Base-by-base conservation (phyloP, 805 yeast genomes). In the Clavispora carvajalis region DNA sequence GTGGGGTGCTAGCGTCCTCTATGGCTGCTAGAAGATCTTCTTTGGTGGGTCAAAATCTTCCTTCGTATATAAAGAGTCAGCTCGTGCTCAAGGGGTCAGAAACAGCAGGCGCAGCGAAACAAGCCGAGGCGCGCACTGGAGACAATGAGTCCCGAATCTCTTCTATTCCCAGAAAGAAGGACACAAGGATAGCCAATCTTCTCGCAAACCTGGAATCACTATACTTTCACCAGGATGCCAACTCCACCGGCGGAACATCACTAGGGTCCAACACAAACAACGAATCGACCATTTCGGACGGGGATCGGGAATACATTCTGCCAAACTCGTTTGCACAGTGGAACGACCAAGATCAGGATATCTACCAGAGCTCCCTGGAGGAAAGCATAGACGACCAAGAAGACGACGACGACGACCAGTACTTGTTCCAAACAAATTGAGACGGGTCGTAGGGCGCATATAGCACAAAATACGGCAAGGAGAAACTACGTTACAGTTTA, bases 231-330 rank as follows among this genome's bases (percentile, higher is more conserved):
- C 44, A 26, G 24, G 38, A 34, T 16, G 42, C 38, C 7, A 38
- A 46, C 34, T 12, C 37, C 30, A 12, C 13, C 9, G 15, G 15
- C 22, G 57, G 51, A 21, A 28, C 31, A 15, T 28, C 31, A 12
- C 16, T 28, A 8, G 29, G 6, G n/a, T 26, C 29, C 7, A 48
- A 39, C 15, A 54, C 50, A 5, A 54, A 49, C 15, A 39, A 34
- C 12, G 59, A 49, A 1, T 40, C 40, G 5, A 38, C 39, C 2
- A 43, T 48, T 1, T 45, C 49, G 4, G 63, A 51, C 7, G 58
- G 54, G 15, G 67, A 64, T 34, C 59, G 53, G 38, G 70, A 67
- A 43, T 67, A 68, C 44, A 58, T 67, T 17, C 70, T 63, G 71
- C 72, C 74, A 10, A 56, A 56, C 36, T 64, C 59, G 63, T 48